A percentile compares a stretch with the other conserved stretches of the same genome.
These are phyloP conservation scores for Abrus precatorius DNA, from an alignment of 306 rosid genomes.

Conservation along the genomic window DNA sequence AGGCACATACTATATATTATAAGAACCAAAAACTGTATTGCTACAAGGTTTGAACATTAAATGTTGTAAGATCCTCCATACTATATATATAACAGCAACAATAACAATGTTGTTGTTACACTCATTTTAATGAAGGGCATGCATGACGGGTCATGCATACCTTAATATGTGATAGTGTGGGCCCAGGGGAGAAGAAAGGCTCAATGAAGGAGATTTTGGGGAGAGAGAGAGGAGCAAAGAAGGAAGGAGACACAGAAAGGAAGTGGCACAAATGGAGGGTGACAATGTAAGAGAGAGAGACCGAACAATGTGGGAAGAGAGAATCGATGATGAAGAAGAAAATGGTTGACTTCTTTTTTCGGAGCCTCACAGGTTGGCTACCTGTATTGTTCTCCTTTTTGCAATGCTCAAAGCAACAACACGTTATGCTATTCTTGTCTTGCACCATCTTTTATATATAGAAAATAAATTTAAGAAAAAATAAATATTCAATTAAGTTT, in stretches of 20 bases:
- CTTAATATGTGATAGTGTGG: conserved; percentile 49
- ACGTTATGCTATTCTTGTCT: conserved; percentile 58
- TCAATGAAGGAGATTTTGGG: conserved; percentile 45
- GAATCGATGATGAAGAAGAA: conserved; percentile 28
- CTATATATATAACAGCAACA: neutral
- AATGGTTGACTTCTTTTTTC: neutral
- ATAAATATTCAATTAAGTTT: neutral
- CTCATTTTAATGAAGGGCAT: conserved; percentile 1
- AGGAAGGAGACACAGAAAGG: conserved; percentile 36
- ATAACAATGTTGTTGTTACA: neutral
- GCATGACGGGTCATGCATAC: conserved; percentile 37
- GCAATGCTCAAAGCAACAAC: neutral
- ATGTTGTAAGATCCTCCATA: neutral
- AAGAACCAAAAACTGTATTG: conserved; percentile 22
- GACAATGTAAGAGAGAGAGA: conserved; percentile 60
- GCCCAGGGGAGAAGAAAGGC: conserved; percentile 45
- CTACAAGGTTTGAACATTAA: neutral
- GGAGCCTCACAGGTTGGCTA: conserved; percentile 45
- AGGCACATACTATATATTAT: neutral
- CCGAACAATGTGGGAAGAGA: conserved; percentile 61
- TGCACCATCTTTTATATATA: conserved; percentile 54
- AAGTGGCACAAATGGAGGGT: conserved; percentile 48
- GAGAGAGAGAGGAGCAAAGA: conserved; percentile 31
- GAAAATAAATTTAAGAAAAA: neutral
- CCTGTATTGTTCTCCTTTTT: neutral